Evolutionary conservation across 805 yeast species (phyloP).

Genomic region (Barnettozyma vustinii): DNA sequence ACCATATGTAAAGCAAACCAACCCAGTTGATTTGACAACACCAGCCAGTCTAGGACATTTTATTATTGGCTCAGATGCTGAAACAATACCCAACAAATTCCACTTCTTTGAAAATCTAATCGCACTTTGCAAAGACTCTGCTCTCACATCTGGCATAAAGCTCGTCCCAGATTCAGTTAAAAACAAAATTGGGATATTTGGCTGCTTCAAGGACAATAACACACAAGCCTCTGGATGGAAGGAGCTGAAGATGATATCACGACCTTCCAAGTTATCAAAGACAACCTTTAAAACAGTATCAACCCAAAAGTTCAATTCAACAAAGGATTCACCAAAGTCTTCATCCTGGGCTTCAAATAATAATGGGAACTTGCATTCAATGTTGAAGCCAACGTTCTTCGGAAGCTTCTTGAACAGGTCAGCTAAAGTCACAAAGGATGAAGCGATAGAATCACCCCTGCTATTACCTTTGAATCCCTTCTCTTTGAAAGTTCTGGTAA

Average conservation of each 20-base stretch:
- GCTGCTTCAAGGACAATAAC: conserved; percentile 83
- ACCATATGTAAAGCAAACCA: conserved; percentile 93
- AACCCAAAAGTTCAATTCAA: conserved; percentile 81
- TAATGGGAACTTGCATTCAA: conserved; percentile 94
- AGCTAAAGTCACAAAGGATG: conserved; percentile 82
- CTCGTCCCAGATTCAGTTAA: conserved; percentile 85
- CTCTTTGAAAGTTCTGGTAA: conserved; percentile 82
- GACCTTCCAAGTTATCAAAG: conserved; percentile 68
- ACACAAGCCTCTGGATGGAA: conserved; percentile 93
- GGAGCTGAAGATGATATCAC: conserved; percentile 87
- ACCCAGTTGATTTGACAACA: conserved; percentile 86
- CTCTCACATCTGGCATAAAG: conserved; percentile 85
- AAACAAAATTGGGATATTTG: conserved; percentile 85
- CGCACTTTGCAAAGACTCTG: conserved; percentile 84
- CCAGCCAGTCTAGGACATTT: conserved; percentile 83
- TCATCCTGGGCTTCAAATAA: conserved; percentile 87
- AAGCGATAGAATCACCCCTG: conserved; percentile 84
- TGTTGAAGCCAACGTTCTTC: conserved; percentile 81
- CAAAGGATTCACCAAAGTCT: conserved; percentile 78
- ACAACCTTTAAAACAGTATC: conserved; percentile 80
- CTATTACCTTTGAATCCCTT: conserved; percentile 91
- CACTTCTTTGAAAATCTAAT: conserved; percentile 85
- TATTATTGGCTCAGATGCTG: conserved; percentile 83
- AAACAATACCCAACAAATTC: conserved; percentile 88
- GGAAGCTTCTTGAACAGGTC: conserved; percentile 84